phyloP scores from a whole-genome alignment of 1,284 basidiomycete species.

The Ustilago nuda region DNA sequence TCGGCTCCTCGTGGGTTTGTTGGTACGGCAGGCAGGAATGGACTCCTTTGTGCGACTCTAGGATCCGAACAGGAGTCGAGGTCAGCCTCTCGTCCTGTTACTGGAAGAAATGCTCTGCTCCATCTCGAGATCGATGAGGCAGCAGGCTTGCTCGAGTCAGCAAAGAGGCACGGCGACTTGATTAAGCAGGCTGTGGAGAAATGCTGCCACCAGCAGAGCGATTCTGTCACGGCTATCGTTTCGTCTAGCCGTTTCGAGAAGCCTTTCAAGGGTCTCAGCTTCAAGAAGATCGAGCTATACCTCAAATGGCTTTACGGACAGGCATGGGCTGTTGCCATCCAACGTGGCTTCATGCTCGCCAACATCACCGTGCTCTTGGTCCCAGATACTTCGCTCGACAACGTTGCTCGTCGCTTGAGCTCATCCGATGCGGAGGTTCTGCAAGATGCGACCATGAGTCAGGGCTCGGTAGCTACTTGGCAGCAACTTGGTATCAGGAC shows the following conservation, averaged over 20 bases:
- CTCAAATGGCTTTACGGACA: slow-evolving; percentile 62
- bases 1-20: slow-evolving; percentile 62
- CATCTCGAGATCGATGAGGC: slow-evolving; percentile 23
- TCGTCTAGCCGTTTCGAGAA: slow-evolving; percentile 36
- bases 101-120: slow-evolving; percentile 16
- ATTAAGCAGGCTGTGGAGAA: slow-evolving; percentile 32
- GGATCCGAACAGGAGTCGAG: slow-evolving; percentile 45
- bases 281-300: slow-evolving; percentile 57
- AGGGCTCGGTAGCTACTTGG: slow-evolving; percentile 6
- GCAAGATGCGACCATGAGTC: slow-evolving; percentile 16
- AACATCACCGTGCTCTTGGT: slow-evolving; percentile 60
- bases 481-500: slow-evolving; percentile 9
- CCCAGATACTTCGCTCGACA: slow-evolving; percentile 19
- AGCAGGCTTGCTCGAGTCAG: slow-evolving; percentile 23
- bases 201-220: slow-evolving; percentile 21
- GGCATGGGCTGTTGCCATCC: slow-evolving; percentile 60
- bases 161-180: slow-evolving; percentile 41
- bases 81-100: slow-evolving; percentile 15
- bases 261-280: slow-evolving; percentile 26
- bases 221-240: slow-evolving; percentile 36
- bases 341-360: slow-evolving; percentile 40
- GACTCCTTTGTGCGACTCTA: slow-evolving; percentile 38
- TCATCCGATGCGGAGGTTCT: slow-evolving; percentile 8
- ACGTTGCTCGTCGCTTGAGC: slow-evolving; percentile 9
- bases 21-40: slow-evolving; percentile 41